These are phyloP conservation scores for Phascolomyces articulosus DNA, from an alignment of 371 early-diverging fungal species.

Conservation along the genomic window DNA sequence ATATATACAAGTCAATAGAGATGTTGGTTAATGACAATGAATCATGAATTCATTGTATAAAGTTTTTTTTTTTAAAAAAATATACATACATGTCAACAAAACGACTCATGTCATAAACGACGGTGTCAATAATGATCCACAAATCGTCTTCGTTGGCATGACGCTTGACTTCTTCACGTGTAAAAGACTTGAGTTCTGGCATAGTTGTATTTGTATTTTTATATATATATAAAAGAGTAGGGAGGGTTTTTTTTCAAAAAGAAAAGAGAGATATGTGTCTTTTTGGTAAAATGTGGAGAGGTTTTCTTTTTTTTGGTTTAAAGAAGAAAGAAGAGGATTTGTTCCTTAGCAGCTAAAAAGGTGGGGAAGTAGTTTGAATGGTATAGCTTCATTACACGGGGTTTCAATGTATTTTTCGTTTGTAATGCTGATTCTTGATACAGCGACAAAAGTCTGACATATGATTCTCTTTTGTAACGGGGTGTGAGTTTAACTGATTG, in stretches of 20 bases:
- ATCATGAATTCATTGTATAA: too few relatives aligned
- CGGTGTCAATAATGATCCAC: constrained; percentile 85
- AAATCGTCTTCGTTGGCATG: constrained; percentile 76
- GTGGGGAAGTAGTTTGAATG: background rate
- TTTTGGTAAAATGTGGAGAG: background rate
- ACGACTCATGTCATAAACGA: constrained; percentile 87
- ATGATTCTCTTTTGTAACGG: background rate
- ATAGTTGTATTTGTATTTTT: background rate
- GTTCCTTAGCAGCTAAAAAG: background rate
- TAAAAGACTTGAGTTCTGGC: constrained; percentile 34
- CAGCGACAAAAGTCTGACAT: constrained; percentile 4
- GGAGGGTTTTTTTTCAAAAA: background rate
- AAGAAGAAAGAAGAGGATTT: background rate
- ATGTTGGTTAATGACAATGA: too few relatives aligned
- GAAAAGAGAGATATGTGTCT: too few relatives aligned
- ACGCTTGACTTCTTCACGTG: constrained; percentile 70
- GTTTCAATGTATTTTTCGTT: constrained; percentile 4
- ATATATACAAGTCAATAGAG: too few relatives aligned
- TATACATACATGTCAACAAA: constrained; percentile 65
- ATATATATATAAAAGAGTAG: background rate
- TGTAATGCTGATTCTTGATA: background rate
- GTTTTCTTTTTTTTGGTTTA: too few relatives aligned
- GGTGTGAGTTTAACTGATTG: background rate
- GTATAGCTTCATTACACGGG: background rate
- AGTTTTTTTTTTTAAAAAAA: too few relatives aligned